These are phyloP conservation scores for Populus tomentosa DNA, from an alignment of 441 rosid genomes.

Conservation along the genomic window DNA sequence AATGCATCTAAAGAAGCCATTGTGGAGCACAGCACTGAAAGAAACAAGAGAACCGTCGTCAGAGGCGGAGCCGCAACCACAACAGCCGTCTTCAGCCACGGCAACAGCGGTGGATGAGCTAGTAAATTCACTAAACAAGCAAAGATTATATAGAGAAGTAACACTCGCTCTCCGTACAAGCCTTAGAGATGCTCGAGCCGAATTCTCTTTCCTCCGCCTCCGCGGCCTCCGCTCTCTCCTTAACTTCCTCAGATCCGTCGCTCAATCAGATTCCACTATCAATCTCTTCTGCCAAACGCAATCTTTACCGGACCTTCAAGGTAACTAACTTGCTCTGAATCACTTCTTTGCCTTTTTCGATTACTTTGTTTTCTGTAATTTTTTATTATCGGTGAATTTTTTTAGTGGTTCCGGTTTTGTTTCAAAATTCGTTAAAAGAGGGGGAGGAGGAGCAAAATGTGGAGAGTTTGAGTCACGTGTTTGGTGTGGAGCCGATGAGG, in stretches of 20 bases:
- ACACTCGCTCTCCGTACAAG: constrained; percentile 84
- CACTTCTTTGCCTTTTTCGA: not conserved
- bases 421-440: constrained; percentile 47
- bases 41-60: constrained; percentile 23
- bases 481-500: constrained; percentile 73
- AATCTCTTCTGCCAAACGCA: constrained; percentile 69
- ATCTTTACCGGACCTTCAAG: constrained; percentile 69
- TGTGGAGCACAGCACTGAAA: constrained; percentile 60
- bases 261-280: constrained; percentile 68
- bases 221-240: constrained; percentile 80
- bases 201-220: constrained; percentile 84
- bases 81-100: constrained; percentile 15
- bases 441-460: constrained; percentile 47
- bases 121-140: constrained; percentile 52
- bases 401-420: constrained; percentile 77
- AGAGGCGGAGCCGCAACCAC: constrained; percentile 4
- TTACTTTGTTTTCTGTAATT: not conserved
- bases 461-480: constrained; percentile 67
- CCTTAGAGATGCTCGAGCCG: constrained; percentile 77
- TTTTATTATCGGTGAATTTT: not conserved
- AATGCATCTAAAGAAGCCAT: constrained; percentile 67
- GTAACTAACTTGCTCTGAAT: constrained; percentile 20
- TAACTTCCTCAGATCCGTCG: constrained; percentile 69
- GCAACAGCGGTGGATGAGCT: constrained; percentile 65
- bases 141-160: constrained; percentile 72